Evolutionary conservation across 306 rosid species (phyloP).

Genomic region (Cicer pinnatifidum): DNA sequence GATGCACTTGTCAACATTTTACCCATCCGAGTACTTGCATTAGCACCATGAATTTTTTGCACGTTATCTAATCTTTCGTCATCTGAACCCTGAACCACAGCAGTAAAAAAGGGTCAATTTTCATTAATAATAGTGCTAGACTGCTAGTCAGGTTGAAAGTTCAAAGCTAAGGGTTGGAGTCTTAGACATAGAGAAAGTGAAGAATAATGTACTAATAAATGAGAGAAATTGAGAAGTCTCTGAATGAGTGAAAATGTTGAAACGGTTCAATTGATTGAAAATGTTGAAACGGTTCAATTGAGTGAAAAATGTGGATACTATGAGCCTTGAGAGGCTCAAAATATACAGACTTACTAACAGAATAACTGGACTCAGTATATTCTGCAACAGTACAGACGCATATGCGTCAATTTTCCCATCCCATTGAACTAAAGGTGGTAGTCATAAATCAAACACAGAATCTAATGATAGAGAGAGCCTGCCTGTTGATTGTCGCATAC

Average conservation of each 20-base stretch:
- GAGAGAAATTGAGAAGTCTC: background rate
- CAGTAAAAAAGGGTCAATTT: slow-evolving; percentile 20
- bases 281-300: background rate
- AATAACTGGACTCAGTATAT: background rate
- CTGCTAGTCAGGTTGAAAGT: slow-evolving; percentile 16
- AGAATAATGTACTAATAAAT: background rate
- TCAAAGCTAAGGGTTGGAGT: background rate
- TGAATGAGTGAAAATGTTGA: background rate
- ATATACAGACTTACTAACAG: background rate
- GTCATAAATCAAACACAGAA: background rate
- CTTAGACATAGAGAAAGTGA: background rate
- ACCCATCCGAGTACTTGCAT: slow-evolving; percentile 37
- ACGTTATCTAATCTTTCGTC: slow-evolving; percentile 51
- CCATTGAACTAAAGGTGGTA: too few relatives aligned
- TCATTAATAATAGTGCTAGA: slow-evolving; percentile 21
- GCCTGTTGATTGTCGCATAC: background rate
- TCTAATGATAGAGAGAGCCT: background rate
- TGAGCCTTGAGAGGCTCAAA: background rate
- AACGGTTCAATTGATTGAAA: background rate
- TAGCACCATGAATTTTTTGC: slow-evolving; percentile 46
- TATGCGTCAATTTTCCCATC: background rate
- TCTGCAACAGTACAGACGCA: background rate
- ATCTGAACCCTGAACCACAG: slow-evolving; percentile 62
- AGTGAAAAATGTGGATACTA: background rate
- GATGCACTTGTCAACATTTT: slow-evolving; percentile 56